Evolutionary conservation across 208 protist species (phyloP), one percentile per base, ranked within the genome.

Genomic region (Acanthamoeba sp.): DNA sequence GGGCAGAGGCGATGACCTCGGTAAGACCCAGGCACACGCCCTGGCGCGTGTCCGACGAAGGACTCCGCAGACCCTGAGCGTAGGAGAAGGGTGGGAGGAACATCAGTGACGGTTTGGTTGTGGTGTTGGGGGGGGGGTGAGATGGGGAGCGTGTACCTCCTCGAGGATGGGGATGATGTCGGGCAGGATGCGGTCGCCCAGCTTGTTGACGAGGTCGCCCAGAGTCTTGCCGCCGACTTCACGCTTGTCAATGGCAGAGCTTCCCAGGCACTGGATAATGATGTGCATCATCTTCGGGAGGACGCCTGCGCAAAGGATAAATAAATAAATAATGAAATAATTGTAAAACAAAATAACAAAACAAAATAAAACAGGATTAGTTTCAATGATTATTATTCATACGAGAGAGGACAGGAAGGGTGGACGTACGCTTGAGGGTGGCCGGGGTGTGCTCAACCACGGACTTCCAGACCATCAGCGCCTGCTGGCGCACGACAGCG

Each of bases 81-180:
- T 12, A 84, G 73, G 45, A 55, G 48, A 0, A 55, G 48, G 29
- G 10, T 36, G 78, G n/a, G n/a, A n/a, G n/a, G n/a, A n/a, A n/a
- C n/a, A n/a, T n/a, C n/a, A n/a, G n/a, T n/a, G n/a, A n/a, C n/a
- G n/a, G n/a, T n/a, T n/a, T n/a, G n/a, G n/a, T n/a, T n/a, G n/a
- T n/a, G n/a, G n/a, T n/a, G n/a, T n/a, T 22, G 27, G 48, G 34
- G 29, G 20, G 42, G n/a, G 34, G 12, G 34, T 40, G 48, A 1
- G 45, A 50, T 50, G 3, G 45, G 7, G 45, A 14, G 45, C 12
- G 45, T 38, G 27, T 40, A 94, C 96, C 69, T 94, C 27, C 80
- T 97, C 95, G 6, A 98, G 82, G 24, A 98, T 98, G 38, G 97
- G 98, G 29, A 98, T 96, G 66, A 98, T 96, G 22, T 97, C 97